A percentile compares a stretch with the other conserved stretches of the same genome.
Conservation (phyloP, 106 monocot genomes). For the Amphibolis antarctica region DNA sequence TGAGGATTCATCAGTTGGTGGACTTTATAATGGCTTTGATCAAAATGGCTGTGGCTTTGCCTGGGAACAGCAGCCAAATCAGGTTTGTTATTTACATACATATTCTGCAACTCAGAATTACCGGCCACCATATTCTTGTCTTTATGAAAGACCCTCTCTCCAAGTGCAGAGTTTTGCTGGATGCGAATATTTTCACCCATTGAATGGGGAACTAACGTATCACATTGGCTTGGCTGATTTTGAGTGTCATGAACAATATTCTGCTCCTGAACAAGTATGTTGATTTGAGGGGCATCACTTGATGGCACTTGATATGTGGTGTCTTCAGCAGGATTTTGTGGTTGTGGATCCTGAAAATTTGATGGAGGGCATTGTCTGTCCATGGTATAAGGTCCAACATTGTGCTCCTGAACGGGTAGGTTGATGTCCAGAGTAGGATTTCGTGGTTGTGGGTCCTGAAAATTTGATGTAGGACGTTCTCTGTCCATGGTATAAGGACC, state of each 20-base stretch:
- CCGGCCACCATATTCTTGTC: neutral
- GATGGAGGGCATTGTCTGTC: neutral
- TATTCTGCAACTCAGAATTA: neutral
- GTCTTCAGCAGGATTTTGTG: too few species aligned
- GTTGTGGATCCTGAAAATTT: neutral
- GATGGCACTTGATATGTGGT: too few species aligned
- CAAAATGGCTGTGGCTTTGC: constrained; percentile 7
- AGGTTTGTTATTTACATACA: neutral
- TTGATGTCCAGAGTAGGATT: neutral
- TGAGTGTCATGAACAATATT: neutral
- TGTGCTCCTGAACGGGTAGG: too few species aligned
- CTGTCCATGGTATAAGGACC: constrained; percentile 2
- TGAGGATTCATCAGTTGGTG: constrained; percentile 2
- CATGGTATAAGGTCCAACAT: neutral
- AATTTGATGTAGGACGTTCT: neutral
- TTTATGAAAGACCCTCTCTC: neutral
- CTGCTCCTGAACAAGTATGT: neutral
- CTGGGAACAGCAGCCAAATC: neutral
- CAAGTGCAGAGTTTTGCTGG: neutral
- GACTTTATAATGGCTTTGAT: constrained; percentile 1
- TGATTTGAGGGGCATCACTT: neutral
- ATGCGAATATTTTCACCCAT: too few species aligned
- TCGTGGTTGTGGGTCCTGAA: neutral
- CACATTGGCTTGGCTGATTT: neutral
- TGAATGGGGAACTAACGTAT: too few species aligned